Conservation (phyloP, 1,284 basidiomycete species). For the Austroboletus niveus region DNA sequence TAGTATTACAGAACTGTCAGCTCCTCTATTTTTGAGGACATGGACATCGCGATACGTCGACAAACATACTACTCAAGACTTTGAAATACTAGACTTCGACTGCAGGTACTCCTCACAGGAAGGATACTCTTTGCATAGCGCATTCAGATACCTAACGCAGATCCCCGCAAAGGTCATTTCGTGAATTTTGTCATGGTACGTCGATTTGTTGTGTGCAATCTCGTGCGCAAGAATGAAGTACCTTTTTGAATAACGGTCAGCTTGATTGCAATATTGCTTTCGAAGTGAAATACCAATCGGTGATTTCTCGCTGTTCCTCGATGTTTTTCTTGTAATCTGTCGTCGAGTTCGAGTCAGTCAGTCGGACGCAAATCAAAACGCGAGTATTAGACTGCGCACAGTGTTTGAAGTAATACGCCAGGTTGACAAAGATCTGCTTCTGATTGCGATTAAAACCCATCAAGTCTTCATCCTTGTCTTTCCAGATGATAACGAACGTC, state of each 20-base stretch:
- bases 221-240: constrained; percentile 28
- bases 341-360: not conserved
- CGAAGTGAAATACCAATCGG: not conserved
- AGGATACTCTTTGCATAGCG: not conserved
- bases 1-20: too few relatives aligned
- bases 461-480: constrained; percentile 12
- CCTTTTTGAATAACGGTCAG: constrained; percentile 7
- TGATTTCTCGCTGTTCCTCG: not conserved
- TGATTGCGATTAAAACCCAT: constrained; percentile 26
- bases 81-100: not conserved
- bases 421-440: constrained; percentile 21
- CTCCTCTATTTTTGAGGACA: too few relatives aligned
- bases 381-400: constrained; percentile 2
- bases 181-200: constrained; percentile 23
- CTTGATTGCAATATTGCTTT: not conserved
- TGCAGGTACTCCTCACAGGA: not conserved
- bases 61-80: too few relatives aligned
- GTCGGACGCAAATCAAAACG: not conserved
- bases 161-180: not conserved
- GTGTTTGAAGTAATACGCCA: constrained; percentile 18
- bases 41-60: too few relatives aligned
- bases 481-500: constrained; percentile 25
- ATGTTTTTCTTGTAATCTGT: not conserved
- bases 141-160: not conserved
- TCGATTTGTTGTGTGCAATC: constrained; percentile 18